Percentiles rank a stretch among this genome's conserved stretches.
Conservation (phyloP, 768 basidiomycete species). For the Cubamyces lactineus region DNA sequence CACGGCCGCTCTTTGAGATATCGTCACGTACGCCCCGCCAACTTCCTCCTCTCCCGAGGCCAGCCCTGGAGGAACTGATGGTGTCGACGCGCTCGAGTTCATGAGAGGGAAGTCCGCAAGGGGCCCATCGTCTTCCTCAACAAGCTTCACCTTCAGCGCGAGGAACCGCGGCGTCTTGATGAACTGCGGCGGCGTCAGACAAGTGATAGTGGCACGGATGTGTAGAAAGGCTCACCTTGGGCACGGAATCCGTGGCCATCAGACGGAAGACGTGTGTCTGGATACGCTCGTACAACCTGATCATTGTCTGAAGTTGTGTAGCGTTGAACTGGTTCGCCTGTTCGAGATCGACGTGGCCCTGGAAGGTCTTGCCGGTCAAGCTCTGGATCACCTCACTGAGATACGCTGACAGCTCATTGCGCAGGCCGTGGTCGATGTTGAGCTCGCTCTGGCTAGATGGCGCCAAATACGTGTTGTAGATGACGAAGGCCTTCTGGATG, state of each 20-base stretch:
- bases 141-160: slow-evolving; percentile 76
- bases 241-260: slow-evolving; percentile 99
- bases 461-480: slow-evolving; percentile 94
- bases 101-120: slow-evolving; percentile 52
- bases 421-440: slow-evolving; percentile 96
- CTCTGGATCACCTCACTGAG: slow-evolving; percentile 86
- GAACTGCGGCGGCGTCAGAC: slow-evolving; percentile 54
- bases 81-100: slow-evolving; percentile 35
- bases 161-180: slow-evolving; percentile 86
- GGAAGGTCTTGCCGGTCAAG: slow-evolving; percentile 74
- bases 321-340: slow-evolving; percentile 88
- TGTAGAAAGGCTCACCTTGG: slow-evolving; percentile 62
- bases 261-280: slow-evolving; percentile 96
- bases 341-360: slow-evolving; percentile 79
- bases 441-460: slow-evolving; percentile 95
- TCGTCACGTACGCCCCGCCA: slow-evolving; percentile 85
- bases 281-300: slow-evolving; percentile 92
- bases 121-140: slow-evolving; percentile 65
- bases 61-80: slow-evolving; percentile 73
- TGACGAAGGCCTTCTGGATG: slow-evolving; percentile 91
- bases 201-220: not conserved
- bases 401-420: slow-evolving; percentile 93
- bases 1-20: slow-evolving; percentile 73
- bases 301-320: slow-evolving; percentile 93
- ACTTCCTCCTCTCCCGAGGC: slow-evolving; percentile 60